These are phyloP conservation scores for Globisporangium heterothallicum DNA, from an alignment of 352 stramenopile species.

Conservation along the genomic window DNA sequence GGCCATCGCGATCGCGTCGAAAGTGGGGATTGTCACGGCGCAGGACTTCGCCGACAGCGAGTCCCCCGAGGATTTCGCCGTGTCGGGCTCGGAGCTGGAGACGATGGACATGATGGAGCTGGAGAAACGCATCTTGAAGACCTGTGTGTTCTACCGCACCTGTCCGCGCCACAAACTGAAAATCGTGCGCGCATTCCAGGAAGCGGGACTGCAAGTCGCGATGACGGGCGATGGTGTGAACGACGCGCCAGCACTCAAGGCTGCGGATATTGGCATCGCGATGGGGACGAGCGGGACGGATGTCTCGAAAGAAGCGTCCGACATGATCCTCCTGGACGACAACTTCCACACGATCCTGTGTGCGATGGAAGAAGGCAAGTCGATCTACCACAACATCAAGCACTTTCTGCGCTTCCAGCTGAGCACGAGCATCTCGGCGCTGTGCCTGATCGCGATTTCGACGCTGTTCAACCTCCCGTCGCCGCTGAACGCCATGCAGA, in stretches of 20 bases:
- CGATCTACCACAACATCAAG: conserved; percentile 95
- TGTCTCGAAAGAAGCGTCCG: conserved; percentile 97
- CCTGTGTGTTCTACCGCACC: conserved; percentile 95
- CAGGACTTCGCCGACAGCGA: conserved; percentile 39
- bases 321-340: conserved; percentile 98
- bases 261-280: conserved; percentile 94
- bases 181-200: conserved; percentile 92
- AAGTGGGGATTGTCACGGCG: conserved; percentile 89
- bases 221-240: conserved; percentile 99
- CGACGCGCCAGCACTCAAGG: conserved; percentile 96
- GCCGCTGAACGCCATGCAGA: conserved; percentile 93
- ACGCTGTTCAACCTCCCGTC: conserved; percentile 59
- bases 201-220: conserved; percentile 82
- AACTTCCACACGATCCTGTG: conserved; percentile 96
- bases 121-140: conserved; percentile 81
- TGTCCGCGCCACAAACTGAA: conserved; percentile 94
- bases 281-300: conserved; percentile 98
- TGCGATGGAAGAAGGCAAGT: conserved; percentile 93
- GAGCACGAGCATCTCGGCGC: conserved; percentile 92
- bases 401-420: conserved; percentile 97
- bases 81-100: conserved; percentile 89
- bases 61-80: conserved; percentile 38
- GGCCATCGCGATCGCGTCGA: conserved; percentile 91
- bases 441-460: conserved; percentile 76
- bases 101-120: conserved; percentile 82